Evolutionary conservation across 1,284 basidiomycete species (phyloP), one percentile per base, ranked within the genome.

Genomic region (Marasmius oreades): DNA sequence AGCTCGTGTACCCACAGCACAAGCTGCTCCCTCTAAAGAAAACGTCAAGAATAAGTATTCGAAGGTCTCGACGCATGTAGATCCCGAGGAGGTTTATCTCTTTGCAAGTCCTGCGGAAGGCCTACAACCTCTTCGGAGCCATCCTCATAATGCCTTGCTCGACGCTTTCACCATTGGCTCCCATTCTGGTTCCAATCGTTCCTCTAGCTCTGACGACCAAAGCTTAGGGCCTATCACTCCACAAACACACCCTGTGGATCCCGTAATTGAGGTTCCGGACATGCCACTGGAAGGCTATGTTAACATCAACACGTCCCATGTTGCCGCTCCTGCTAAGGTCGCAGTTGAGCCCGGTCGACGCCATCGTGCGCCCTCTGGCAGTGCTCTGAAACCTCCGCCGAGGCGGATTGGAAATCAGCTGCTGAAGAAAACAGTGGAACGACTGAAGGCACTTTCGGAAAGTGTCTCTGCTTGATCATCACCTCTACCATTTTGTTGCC

Each of bases 191-290:
- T 47, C 56, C 18, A 61, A 55, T 23, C 34, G 22, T 23, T 64
- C 64, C 22, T 62, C 60, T 11, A 56, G 57, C 14, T 26, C 24
- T 24, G 70, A 70, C 11, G 71, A 61, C 10, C 72, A 75, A 16
- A 77, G 76, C 56, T 70, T 69, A 50, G 77, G 75, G 14, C 77
- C 78, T n/a, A 73, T 77, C 59, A 81, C 79, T 7, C 78, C 79
- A 45, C 72, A 70, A 36, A 73, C 74, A 11, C 63, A 69, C 53
- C 62, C 78, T 23, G 61, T 70, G n/a, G 73, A 75, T 51, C 74
- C 72, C 33, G 65, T 65, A 24, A 64, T 74, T 44, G 73, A 73
- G 37, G 71, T 79, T 51, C 73, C 73, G 51, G 76, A 75, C 47
- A 66, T 75, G 24, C 61, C 69, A n/a, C 39, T 42, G 18, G 71